A percentile compares a stretch with the other conserved stretches of the same genome.
These are phyloP conservation scores for Hypoxylon fuscum DNA, from an alignment of 495 filamentous ascomycete genomes.

Conservation along the genomic window DNA sequence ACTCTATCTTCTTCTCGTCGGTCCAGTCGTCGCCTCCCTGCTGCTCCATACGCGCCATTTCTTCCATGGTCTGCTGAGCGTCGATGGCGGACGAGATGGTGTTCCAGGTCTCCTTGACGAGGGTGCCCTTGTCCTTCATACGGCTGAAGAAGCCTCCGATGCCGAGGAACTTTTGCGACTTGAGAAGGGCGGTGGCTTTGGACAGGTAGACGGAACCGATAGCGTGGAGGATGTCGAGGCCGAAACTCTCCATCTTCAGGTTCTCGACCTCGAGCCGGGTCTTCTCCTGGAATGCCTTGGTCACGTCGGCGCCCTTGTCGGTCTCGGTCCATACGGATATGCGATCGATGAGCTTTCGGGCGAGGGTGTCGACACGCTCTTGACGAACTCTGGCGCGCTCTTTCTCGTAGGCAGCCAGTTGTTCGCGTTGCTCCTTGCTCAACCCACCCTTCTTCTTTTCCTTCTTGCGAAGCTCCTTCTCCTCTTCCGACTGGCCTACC, in stretches of 20 bases:
- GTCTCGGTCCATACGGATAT: constrained; percentile 98
- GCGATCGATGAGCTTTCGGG: constrained; percentile 85
- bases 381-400: constrained; percentile 87
- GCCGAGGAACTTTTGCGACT: constrained; percentile 95
- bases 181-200: constrained; percentile 87
- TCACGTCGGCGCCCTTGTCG: constrained; percentile 86
- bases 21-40: constrained; percentile 98
- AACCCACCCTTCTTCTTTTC: constrained; percentile 87
- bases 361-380: constrained; percentile 85
- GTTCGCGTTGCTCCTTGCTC: constrained; percentile 88
- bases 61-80: constrained; percentile 97
- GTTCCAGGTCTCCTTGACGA: constrained; percentile 98
- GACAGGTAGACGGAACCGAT: constrained; percentile 88
- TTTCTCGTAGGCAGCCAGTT: constrained; percentile 84
- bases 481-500: constrained; percentile 73
- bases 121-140: constrained; percentile 94
- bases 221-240: constrained; percentile 94
- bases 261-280: constrained; percentile 96
- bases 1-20: constrained; percentile 96
- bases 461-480: constrained; percentile 74
- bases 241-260: constrained; percentile 98
- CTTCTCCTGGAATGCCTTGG: constrained; percentile 89
- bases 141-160: constrained; percentile 93
- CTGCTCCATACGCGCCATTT: constrained; percentile 97
- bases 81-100: constrained; percentile 98